These are phyloP conservation scores for Arabis alpina DNA, from an alignment of 345 rosid genomes.

Conservation along the genomic window DNA sequence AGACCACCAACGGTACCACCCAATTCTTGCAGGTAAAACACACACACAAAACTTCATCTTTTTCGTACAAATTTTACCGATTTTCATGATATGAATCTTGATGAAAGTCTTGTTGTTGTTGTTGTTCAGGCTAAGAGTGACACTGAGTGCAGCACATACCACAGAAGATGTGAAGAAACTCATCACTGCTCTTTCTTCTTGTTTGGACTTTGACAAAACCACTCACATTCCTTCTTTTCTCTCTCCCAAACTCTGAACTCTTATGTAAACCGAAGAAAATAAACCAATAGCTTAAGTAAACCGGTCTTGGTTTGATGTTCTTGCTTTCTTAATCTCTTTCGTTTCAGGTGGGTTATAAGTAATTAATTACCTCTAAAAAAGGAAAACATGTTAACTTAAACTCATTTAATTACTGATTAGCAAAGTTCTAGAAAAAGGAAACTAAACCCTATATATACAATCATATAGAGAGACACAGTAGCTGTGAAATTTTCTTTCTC, in stretches of 20 bases:
- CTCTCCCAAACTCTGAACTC: constrained; percentile 46
- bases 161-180: constrained; percentile 80
- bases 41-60: neutral
- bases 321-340: too few species aligned
- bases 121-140: constrained; percentile 72
- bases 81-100: neutral
- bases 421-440: constrained; percentile 7
- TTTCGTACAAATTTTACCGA: neutral
- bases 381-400: neutral
- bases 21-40: constrained; percentile 83
- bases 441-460: neutral
- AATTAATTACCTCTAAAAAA: constrained; percentile 13
- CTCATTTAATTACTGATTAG: constrained; percentile 6
- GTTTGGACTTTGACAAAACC: constrained; percentile 55
- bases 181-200: constrained; percentile 56
- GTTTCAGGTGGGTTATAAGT: neutral
- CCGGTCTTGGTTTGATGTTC: neutral
- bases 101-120: neutral
- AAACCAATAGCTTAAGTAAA: neutral
- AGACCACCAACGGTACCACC: constrained; percentile 98
- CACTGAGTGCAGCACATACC: constrained; percentile 76
- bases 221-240: constrained; percentile 40
- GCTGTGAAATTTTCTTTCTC: neutral
- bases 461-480: neutral
- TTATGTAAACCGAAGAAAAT: too few species aligned